Evolutionary conservation across 345 rosid genomes (phyloP).

Genomic region (Boechera stricta): DNA sequence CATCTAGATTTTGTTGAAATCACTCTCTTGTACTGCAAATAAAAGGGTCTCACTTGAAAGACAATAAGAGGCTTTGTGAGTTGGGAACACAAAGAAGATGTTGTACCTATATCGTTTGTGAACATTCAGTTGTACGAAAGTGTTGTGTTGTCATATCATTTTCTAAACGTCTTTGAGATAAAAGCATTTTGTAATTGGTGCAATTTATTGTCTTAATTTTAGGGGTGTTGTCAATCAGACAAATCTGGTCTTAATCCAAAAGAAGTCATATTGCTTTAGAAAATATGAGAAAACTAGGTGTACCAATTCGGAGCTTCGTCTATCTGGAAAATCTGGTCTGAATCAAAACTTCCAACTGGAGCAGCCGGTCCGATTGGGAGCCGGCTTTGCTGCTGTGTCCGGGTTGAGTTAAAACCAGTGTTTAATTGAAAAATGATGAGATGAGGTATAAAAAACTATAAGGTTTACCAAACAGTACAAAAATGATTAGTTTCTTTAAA

Average conservation of each 20-base stretch:
- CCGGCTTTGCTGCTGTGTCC: too few species aligned
- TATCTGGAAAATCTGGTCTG: too few species aligned
- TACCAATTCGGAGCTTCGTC: too few species aligned
- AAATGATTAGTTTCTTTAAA: too few species aligned
- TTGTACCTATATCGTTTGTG: neutral
- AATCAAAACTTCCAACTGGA: too few species aligned
- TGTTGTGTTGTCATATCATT: neutral
- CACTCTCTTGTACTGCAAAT: slow-evolving; percentile 1
- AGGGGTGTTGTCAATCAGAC: neutral
- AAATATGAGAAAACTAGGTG: too few species aligned
- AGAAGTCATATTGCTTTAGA: neutral
- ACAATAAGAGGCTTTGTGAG: slow-evolving; percentile 3
- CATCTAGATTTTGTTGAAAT: neutral
- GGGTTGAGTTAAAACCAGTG: too few species aligned
- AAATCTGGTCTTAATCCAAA: neutral
- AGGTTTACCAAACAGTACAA: too few species aligned
- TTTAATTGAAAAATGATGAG: too few species aligned
- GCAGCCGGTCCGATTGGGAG: too few species aligned
- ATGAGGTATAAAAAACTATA: too few species aligned
- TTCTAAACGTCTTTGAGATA: neutral
- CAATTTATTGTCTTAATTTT: neutral
- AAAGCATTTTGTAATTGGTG: neutral
- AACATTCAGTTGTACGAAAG: neutral
- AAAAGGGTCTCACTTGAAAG: neutral
- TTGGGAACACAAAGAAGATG: slow-evolving; percentile 13